Percentiles rank a stretch among this genome's conserved stretches.
phyloP scores from a whole-genome alignment of 106 monocot species.

The Dendrobium chrysotoxum region DNA sequence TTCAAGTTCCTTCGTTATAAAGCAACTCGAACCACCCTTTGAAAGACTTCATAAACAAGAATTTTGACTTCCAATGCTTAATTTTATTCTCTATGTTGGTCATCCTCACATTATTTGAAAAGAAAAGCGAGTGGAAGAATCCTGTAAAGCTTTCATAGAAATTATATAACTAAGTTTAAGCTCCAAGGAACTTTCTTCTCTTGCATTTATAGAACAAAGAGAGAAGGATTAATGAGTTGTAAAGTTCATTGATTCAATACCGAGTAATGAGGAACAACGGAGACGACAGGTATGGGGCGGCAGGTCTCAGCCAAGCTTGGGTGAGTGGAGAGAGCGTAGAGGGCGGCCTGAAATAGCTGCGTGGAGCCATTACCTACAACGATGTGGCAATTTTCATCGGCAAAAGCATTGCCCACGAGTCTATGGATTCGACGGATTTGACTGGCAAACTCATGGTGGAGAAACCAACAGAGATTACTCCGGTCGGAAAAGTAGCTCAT shows the following conservation, averaged over 20 bases:
- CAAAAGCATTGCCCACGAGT: constrained; percentile 57
- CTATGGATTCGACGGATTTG: constrained; percentile 52
- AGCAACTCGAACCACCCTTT: no score
- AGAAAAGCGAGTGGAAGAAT: no score
- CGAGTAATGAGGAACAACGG: constrained; percentile 62
- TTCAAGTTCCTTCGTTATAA: no score
- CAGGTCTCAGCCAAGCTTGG: not conserved
- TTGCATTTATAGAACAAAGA: no score
- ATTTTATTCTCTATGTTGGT: no score
- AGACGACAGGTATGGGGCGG: constrained; percentile 43
- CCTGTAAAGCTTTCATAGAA: no score
- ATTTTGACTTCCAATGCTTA: no score
- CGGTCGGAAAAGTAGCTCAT: constrained; percentile 82
- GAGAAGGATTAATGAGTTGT: no score
- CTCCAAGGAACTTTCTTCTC: no score
- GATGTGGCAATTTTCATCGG: constrained; percentile 23
- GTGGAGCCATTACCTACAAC: constrained; percentile 76
- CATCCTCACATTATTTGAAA: no score
- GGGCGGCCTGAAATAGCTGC: constrained; percentile 70
- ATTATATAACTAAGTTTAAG: no score
- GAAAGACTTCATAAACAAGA: no score
- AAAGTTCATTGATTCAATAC: constrained; percentile 7
- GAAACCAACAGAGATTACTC: constrained; percentile 58
- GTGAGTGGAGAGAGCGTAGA: constrained; percentile 43
- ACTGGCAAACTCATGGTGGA: constrained; percentile 39